These are phyloP conservation scores for Gossypium ekmanianum DNA, from an alignment of 345 rosid species.

Conservation along the genomic window DNA sequence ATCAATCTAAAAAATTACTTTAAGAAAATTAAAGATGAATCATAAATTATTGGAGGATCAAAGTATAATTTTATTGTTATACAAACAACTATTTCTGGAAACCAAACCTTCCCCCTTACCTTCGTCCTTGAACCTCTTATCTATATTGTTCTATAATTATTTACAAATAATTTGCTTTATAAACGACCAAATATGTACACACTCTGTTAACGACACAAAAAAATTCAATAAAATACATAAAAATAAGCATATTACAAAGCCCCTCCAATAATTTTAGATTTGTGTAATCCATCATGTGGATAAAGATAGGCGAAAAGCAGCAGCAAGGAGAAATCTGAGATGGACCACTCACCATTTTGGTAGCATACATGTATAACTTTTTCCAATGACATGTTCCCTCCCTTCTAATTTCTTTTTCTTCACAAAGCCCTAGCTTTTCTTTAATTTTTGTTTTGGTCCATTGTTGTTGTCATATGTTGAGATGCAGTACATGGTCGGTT, in stretches of 20 bases:
- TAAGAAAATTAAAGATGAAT: too few relatives aligned
- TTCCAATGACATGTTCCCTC: neutral
- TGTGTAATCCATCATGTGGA: neutral
- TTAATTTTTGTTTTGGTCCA: too few relatives aligned
- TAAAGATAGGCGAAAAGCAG: neutral
- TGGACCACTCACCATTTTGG: neutral
- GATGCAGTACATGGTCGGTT: slow-evolving; percentile 8
- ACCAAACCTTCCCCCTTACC: too few relatives aligned
- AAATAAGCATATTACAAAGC: neutral
- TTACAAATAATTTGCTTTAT: too few relatives aligned
- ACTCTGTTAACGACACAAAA: too few relatives aligned
- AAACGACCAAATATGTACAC: too few relatives aligned
- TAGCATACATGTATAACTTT: neutral
- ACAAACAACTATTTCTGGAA: too few relatives aligned
- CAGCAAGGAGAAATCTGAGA: neutral
- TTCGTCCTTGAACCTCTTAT: too few relatives aligned
- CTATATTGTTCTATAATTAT: too few relatives aligned
- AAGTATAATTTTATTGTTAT: too few relatives aligned
- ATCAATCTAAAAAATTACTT: rapidly evolving
- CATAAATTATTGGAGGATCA: too few relatives aligned
- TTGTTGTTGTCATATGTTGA: neutral
- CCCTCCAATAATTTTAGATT: neutral
- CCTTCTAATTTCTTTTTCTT: neutral
- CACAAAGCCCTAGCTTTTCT: neutral
- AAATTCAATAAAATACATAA: too few relatives aligned